Base-by-base conservation (phyloP, 208 protist genomes). In the Endotrypanum monterogeii region DNA sequence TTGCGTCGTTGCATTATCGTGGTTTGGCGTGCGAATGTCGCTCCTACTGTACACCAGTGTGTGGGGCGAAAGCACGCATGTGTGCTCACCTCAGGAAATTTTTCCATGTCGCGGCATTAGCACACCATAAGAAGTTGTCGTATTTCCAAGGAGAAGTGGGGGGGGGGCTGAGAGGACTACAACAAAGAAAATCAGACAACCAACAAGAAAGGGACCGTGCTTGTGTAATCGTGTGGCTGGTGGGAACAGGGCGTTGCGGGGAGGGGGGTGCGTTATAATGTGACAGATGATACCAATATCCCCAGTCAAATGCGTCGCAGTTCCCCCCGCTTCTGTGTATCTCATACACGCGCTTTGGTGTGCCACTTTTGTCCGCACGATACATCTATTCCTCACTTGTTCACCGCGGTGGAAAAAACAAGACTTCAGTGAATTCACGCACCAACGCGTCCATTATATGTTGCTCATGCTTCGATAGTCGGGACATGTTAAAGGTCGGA, bases 401-500 rank as follows among this genome's bases (percentile, higher is more conserved):
- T 61, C 41, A 54, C 51, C 9, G 44, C 61, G 20, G 83, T 48
- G 61, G 12, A 51, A 96, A 96, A 57, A 88, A 83, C 32, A 96
- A 67, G 6, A 85, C 85, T 61, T 94, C 90, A 5, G 86, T 75
- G 35, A 87, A 84, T 41, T 96, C 89, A 16, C 67, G 50, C 30
- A 91, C 80, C 66, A 94, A 63, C 0, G 87, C 89, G n/a, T 94
- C 87, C 68, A 96, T 70, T 41, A 92, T 74, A 66, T 90, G 76
- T 73, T 95, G 85, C 52, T 95, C 92, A 63, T 92, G 86, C 65
- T 92, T 89, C 18, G 92, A 72, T 35, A 90, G 75, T 35, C 84
- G 83, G 4, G 71, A 39, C 8, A 78, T 54, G 72, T 77, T 86
- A 63, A 92, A 93, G 28, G 85, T 89, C 4, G 92, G 88, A 78